These are phyloP conservation scores for Quercus lobata DNA, from an alignment of 331 rosid genomes.

Conservation along the genomic window DNA sequence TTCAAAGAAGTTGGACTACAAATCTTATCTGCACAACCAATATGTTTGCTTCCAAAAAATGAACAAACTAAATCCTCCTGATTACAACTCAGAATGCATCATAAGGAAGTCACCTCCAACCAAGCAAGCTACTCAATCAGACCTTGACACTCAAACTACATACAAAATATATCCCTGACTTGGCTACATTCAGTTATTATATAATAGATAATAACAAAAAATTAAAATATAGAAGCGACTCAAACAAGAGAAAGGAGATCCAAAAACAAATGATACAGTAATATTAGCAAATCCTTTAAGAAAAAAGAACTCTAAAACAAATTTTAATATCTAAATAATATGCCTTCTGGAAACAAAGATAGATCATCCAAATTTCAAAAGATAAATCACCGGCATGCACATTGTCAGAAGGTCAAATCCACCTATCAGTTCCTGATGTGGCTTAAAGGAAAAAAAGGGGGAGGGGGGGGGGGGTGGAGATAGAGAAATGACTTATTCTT, in stretches of 20 bases:
- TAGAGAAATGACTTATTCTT: neutral
- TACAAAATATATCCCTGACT: neutral
- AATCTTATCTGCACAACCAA: neutral
- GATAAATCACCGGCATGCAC: neutral
- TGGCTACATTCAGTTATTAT: neutral
- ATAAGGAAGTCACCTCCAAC: neutral
- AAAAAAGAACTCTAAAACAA: neutral
- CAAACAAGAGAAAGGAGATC: neutral
- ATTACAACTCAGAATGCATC: neutral
- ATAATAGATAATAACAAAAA: neutral
- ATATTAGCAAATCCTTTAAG: neutral
- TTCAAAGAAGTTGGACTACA: neutral
- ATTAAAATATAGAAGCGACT: neutral
- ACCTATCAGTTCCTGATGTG: neutral
- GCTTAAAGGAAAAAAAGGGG: no score
- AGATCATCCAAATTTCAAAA: neutral
- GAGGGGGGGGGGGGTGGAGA: no score
- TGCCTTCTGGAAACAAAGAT: neutral
- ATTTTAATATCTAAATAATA: neutral
- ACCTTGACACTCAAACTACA: neutral
- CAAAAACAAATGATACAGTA: neutral
- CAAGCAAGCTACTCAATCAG: neutral
- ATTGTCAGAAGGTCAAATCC: neutral
- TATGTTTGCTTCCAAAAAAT: neutral
- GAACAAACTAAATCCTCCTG: neutral